Conservation (phyloP, 2,329 filamentous ascomycete species). For the Trichoderma pleuroti region DNA sequence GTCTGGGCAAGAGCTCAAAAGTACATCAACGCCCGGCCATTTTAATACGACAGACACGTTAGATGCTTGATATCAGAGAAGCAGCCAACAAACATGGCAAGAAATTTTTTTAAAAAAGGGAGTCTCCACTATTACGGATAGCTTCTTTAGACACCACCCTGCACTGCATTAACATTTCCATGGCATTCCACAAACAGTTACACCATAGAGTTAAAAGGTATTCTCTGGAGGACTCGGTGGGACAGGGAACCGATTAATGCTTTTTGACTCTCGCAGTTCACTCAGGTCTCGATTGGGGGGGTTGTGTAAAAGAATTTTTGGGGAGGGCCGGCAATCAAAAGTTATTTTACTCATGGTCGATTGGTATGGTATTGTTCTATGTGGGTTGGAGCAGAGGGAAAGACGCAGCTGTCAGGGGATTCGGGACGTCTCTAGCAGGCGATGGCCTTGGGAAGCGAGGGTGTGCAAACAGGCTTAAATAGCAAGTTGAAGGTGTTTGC, state of each 20-base stretch:
- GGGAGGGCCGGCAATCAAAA: conserved; percentile 3
- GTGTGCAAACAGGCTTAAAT: conserved; percentile 17
- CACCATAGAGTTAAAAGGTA: conserved; percentile 13
- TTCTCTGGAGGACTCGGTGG: neutral
- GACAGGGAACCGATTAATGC: neutral
- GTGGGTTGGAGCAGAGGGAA: neutral
- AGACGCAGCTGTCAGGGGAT: neutral
- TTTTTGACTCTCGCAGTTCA: neutral
- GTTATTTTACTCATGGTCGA: neutral
- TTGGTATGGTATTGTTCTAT: neutral
- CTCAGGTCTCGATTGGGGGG: neutral
- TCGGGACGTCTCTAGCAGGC: neutral
- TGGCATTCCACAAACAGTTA: conserved; percentile 5
- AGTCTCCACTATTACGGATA: conserved; percentile 16
- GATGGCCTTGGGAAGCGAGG: neutral
- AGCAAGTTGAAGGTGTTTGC: conserved; percentile 8
- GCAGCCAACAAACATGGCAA: neutral
- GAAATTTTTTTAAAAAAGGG: neutral
- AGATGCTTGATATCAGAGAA: neutral
- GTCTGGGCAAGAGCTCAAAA: conserved; percentile 54
- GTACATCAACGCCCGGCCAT: conserved; percentile 48
- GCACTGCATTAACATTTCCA: conserved; percentile 10
- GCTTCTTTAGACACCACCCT: conserved; percentile 18
- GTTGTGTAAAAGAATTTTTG: neutral
- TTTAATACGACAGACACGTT: conserved; percentile 27